Percentiles rank a stretch among this genome's conserved stretches.
Conservation (phyloP, 176 grass and related monocot genomes). For the Hyparrhenia diplandra region DNA sequence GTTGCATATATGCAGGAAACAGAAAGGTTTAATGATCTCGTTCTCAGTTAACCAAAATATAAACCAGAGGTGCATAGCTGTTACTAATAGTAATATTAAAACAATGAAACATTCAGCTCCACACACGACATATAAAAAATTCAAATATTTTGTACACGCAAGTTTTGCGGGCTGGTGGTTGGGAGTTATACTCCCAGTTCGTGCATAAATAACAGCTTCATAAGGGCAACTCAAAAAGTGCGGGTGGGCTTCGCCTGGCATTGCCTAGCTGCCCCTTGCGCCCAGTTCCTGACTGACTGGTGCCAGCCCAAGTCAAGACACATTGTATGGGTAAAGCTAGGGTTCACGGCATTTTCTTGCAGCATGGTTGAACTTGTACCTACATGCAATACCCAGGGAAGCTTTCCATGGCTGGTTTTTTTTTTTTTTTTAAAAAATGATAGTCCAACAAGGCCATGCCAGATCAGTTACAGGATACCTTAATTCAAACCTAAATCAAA, state of each 20-base stretch:
- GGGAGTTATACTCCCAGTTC: neutral
- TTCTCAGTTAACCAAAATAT: slow-evolving; percentile 7
- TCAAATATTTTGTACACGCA: neutral
- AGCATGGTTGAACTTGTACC: neutral
- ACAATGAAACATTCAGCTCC: slow-evolving; percentile 4
- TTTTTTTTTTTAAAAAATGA: neutral
- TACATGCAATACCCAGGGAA: neutral
- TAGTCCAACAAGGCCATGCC: slow-evolving; percentile 19
- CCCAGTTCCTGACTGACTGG: neutral
- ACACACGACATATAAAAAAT: neutral
- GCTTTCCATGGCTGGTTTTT: neutral
- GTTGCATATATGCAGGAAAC: slow-evolving; percentile 20
- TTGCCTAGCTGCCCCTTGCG: neutral
- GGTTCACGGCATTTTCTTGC: neutral
- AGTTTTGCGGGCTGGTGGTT: neutral
- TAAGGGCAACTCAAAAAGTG: neutral
- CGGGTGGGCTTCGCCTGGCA: neutral
- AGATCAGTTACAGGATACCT: neutral
- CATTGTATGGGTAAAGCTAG: neutral
- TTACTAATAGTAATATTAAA: neutral
- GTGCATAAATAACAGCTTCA: neutral
- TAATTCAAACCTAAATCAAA: neutral
- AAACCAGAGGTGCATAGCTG: neutral
- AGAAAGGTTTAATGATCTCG: slow-evolving; percentile 3
- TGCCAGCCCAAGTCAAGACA: neutral